Evolutionary conservation across 139 green algal genomes (phyloP).

Genomic region (Limnomonas spitsbergensis): DNA sequence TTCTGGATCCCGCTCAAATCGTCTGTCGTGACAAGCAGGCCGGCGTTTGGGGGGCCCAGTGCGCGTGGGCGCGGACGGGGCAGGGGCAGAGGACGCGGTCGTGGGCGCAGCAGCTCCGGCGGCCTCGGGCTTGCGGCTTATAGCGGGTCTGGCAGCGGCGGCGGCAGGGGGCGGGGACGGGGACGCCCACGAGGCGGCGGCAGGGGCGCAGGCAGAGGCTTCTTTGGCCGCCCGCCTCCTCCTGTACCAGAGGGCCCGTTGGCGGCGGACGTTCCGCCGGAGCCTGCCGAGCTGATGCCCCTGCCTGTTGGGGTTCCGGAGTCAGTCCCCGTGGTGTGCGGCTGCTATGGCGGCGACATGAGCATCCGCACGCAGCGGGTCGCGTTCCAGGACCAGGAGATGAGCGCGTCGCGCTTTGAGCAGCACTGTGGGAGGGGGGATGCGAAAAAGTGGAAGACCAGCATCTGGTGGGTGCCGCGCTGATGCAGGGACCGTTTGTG

Average conservation of each 20-base stretch:
- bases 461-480: conserved; percentile 52
- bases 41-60: background rate
- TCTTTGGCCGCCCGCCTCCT: no score
- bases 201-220: background rate
- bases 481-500: no score
- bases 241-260: background rate
- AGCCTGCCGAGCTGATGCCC: conserved; percentile 52
- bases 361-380: conserved; percentile 66
- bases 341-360: conserved; percentile 45
- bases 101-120: background rate
- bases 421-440: conserved; percentile 69
- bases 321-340: conserved; percentile 61
- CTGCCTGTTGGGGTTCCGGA: conserved; percentile 64
- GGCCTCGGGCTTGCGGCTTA: background rate
- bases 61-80: no score
- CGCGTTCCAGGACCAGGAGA: conserved; percentile 40
- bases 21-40: background rate
- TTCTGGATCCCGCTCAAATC: conserved; percentile 53
- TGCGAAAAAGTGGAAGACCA: conserved; percentile 89
- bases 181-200: background rate
- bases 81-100: background rate
- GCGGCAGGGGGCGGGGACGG: conserved; percentile 1
- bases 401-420: conserved; percentile 71
- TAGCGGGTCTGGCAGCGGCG: no score
- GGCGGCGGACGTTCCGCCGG: background rate